Evolutionary conservation across 75 land plant species (phyloP), one percentile per base, ranked within the genome.

Genomic region (Selaginella tamariscina): DNA sequence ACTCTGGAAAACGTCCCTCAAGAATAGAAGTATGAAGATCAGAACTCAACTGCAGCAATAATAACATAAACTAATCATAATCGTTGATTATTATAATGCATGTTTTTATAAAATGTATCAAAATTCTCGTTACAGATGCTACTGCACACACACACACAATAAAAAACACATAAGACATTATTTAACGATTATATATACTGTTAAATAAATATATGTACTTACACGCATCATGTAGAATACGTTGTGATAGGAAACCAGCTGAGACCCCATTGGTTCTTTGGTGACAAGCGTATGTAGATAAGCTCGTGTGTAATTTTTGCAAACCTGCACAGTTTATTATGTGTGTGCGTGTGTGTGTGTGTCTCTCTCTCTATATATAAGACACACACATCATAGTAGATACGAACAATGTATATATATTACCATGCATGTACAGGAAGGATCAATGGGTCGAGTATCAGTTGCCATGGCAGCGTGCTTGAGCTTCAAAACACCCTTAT

Each of bases 181-280:
- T 39, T 39, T 39, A 5, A 39, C 49, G 11, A 39, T 39, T 5
- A 39, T 39, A n/a, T n/a, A n/a, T n/a, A n/a, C n/a, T n/a, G n/a
- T n/a, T n/a, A 70, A 67, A 68, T 1, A 18, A 30, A 24, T 1
- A 13, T 28, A 26, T 33, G 55, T 27, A 18, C 55, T 20, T 71
- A 91, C 99, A 87, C 73, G 80, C 99, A 91, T 81, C 99, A 95
- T 95, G 64, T 87, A 95, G 64, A 84, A 79, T 62, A 95, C 72
- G 75, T 95, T 95, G 64, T 95, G 99, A 78, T 91, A 95, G 30
- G 97, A 85, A n/a, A 95, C 71, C 32, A 95, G 82, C 78, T 95
- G 99, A 32, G 93, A 91, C 28, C 99, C 99, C 85, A 86, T 81
- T 26, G 99, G 89, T 57, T 95, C 97, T 71, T 86, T 91, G 18